Evolutionary conservation across 768 basidiomycete species (phyloP), one percentile per base, ranked within the genome.

Genomic region (Terana coerulea): DNA sequence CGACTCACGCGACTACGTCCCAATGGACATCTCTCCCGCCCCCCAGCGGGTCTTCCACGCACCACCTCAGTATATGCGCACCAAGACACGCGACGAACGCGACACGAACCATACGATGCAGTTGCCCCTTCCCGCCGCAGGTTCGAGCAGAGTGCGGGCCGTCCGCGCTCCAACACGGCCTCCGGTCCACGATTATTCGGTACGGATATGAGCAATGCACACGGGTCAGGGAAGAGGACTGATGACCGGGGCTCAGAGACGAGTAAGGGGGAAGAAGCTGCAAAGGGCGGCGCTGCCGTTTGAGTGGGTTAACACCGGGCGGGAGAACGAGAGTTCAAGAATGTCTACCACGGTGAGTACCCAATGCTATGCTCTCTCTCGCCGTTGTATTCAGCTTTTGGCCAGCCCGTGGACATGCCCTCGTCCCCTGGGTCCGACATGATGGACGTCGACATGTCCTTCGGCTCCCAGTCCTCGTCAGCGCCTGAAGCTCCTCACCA

Each of bases 1-100:
- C 58, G 75, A 71, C 30, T 56, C 49, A 35, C 58, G 57, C 35
- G 74, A 73, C 56, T 71, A 77, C 44, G 75, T 84, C 46, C 78
- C 86, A 3, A 91, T 91, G 90, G 89, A 91, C 61, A 85, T 92
- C 41, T 91, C 89, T 3, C 90, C 90, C 8, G 79, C 77, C 6
- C 59, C 65, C 68, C 66, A 53, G 53, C 50, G 56, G 44, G 43
- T 54, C 41, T 26, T 53, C n/a, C 56, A 46, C 31, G 8, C 45
- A n/a, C 39, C 39, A 5, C 31, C 21, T 35, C 17, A 21, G 7
- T 43, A 28, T 17, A 49, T 15, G 47, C 22, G 55, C 57, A 61
- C 58, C 63, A 45, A 49, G 63, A n/a, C 36, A 19, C n/a, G 59
- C 63, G 66, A 54, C 51, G 31, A 49, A 68, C 65, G 57, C 45